Percentiles rank a stretch among this genome's conserved stretches.
Conservation (phyloP, 2,329 filamentous ascomycete genomes). For the Hypoxylon sp. region DNA sequence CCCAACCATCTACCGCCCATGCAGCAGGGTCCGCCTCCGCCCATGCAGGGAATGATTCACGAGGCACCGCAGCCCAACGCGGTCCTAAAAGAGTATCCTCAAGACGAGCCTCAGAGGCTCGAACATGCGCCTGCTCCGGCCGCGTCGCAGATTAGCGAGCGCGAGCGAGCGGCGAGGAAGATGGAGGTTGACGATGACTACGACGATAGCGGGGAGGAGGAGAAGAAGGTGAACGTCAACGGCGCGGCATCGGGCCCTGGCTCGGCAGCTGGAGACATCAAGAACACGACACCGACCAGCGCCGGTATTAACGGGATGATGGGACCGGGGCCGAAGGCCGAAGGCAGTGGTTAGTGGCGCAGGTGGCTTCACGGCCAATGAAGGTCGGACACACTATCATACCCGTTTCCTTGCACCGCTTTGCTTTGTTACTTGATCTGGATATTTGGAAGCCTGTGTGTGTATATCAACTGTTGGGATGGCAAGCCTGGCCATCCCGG, state of each 20-base stretch:
- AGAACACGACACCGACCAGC: constrained; percentile 59
- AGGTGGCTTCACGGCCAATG: constrained; percentile 15
- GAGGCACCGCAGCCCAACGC: constrained; percentile 58
- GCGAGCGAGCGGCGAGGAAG: constrained; percentile 83
- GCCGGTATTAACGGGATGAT: constrained; percentile 58
- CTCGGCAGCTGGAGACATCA: constrained; percentile 60
- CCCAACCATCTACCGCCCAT: constrained; percentile 68
- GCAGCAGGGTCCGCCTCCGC: constrained; percentile 65
- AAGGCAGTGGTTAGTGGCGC: constrained; percentile 44
- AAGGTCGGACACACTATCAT: constrained; percentile 36
- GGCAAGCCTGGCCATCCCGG: constrained; percentile 8
- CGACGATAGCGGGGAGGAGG: constrained; percentile 91
- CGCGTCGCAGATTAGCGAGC: constrained; percentile 70
- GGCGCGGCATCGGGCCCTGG: constrained; percentile 53
- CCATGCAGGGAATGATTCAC: constrained; percentile 61
- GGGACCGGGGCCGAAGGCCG: constrained; percentile 56
- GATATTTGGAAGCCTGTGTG: constrained; percentile 22
- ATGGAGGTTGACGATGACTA: constrained; percentile 99
- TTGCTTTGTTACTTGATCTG: constrained; percentile 19
- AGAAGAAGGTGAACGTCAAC: constrained; percentile 64
- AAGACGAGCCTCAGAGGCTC: constrained; percentile 65
- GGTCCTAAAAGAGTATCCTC: constrained; percentile 60
- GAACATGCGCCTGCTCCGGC: constrained; percentile 55
- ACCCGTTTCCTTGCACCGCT: constrained; percentile 35
- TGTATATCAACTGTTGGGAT: constrained; percentile 34